Base-by-base conservation (phyloP, 106 monocot genomes). In the Allium sativum region DNA sequence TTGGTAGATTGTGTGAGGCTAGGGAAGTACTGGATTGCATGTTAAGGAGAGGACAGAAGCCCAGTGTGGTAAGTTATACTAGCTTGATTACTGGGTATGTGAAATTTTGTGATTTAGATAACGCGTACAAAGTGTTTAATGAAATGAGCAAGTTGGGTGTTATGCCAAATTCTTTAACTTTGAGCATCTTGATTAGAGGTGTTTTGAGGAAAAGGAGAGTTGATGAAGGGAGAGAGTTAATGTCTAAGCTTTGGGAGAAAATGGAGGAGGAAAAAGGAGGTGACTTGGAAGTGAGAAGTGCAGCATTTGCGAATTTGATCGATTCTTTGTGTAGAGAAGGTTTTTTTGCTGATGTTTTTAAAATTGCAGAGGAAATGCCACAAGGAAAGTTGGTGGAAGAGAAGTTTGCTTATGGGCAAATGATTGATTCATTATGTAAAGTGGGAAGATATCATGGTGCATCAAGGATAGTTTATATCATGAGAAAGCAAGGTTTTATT, bases 371-470 rank as follows among this genome's bases (percentile, higher is more conserved):
- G 65, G 84, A 76, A 59, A 84, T 78, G 84, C 96, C 91, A 1
- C 87, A 87, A 61, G 80, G 74, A 55, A 67, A 62, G 48, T 73
- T 48, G 22, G 80, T 98, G 0, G 21, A 17, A 17, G 81, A 80
- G 50, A 69, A 67, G 59, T 98, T 98, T 52, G 82, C 82, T 4
- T 98, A 91, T 59, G 82, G 71, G 16, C 82, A 98, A 68, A 98
- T 98, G 82, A 82, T 91, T 1, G 87, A 98, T 74, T 91, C 84
- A 4, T 69, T 98, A 2, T 88, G 96, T 72, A 67, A 74, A 41
- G 51, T 64, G 2, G 78, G 79, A 19, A 79, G 72, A 66, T 71
- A 81, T 73, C 82, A 91, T 14, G 87, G 87, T 18, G 85, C 91
- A 4, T 87, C 90, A 1, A 82, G 87, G 56, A 85, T 98, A 44